A percentile compares a stretch with the other conserved stretches of the same genome.
phyloP scores from a whole-genome alignment of 805 yeast genomes.

The Ogataea dorogensis region DNA sequence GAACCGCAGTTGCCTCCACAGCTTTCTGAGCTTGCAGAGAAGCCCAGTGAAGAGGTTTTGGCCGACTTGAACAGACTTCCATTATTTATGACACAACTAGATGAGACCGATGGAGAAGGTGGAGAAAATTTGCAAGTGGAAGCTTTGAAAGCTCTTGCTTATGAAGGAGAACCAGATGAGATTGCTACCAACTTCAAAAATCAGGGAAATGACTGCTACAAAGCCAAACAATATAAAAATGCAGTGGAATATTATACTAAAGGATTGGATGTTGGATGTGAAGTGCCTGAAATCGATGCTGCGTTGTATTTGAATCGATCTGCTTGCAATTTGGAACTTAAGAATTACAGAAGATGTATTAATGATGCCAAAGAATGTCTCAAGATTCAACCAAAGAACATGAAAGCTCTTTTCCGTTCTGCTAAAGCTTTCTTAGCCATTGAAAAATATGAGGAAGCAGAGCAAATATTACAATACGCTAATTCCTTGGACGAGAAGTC shows the following conservation, averaged over 20 bases:
- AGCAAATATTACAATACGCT: constrained; percentile 64
- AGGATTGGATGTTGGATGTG: constrained; percentile 72
- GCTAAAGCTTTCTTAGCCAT: constrained; percentile 76
- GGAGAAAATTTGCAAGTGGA: constrained; percentile 76
- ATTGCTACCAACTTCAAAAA: constrained; percentile 84
- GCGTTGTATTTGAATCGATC: constrained; percentile 81
- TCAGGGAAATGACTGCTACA: constrained; percentile 90
- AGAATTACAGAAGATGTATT: constrained; percentile 82
- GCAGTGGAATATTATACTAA: constrained; percentile 80
- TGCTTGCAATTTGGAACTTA: constrained; percentile 83
- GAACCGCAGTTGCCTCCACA: constrained; percentile 85
- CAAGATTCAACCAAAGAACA: constrained; percentile 59
- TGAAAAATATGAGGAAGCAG: constrained; percentile 69
- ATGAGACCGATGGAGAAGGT: constrained; percentile 71
- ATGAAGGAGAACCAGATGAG: constrained; percentile 95
- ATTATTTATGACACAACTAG: constrained; percentile 88
- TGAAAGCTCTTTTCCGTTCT: constrained; percentile 84
- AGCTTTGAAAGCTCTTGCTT: constrained; percentile 87
- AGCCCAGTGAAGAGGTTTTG: constrained; percentile 73
- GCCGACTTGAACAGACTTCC: constrained; percentile 81
- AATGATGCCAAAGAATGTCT: constrained; percentile 80
- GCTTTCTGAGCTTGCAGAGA: constrained; percentile 58
- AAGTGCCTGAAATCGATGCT: constrained; percentile 50
- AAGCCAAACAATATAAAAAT: constrained; percentile 63
- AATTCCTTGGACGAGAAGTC: constrained; percentile 58